These are phyloP conservation scores for Stenogyne calaminthoides DNA, from an alignment of 305 asterid genomes.

Conservation along the genomic window DNA sequence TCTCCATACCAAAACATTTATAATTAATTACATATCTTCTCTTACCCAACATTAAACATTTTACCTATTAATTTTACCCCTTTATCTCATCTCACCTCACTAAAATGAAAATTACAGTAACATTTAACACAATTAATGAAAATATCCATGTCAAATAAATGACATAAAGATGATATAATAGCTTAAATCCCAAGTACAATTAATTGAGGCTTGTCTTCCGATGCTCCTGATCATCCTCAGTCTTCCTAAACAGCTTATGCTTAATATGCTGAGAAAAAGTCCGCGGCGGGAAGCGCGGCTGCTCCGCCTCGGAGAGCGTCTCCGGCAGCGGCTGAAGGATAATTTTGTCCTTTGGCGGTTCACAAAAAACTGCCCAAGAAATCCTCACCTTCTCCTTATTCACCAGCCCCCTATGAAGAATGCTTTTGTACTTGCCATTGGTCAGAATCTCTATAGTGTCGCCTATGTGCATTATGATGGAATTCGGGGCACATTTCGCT, in stretches of 20 bases:
- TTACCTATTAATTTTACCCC: no score
- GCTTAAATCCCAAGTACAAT: no score
- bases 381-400: slow-evolving; percentile 77
- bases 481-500: slow-evolving; percentile 80
- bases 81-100: no score
- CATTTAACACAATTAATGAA: no score
- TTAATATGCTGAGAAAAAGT: slow-evolving; percentile 76
- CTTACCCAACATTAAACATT: no score
- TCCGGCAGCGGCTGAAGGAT: slow-evolving; percentile 71
- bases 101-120: no score
- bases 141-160: no score
- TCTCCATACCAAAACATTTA: no score
- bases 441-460: slow-evolving; percentile 86
- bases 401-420: slow-evolving; percentile 79
- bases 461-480: slow-evolving; percentile 85
- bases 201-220: no score
- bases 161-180: no score
- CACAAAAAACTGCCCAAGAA: slow-evolving; percentile 89
- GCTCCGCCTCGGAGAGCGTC: slow-evolving; percentile 58
- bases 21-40: no score
- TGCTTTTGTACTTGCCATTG: slow-evolving; percentile 83
- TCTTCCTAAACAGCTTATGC: slow-evolving; percentile 69
- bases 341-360: slow-evolving; percentile 82
- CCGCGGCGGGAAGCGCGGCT: slow-evolving; percentile 65
- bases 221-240: slow-evolving; percentile 30